phyloP scores from a whole-genome alignment of 2,329 filamentous ascomycete species.

The Albifimbria verrucaria region DNA sequence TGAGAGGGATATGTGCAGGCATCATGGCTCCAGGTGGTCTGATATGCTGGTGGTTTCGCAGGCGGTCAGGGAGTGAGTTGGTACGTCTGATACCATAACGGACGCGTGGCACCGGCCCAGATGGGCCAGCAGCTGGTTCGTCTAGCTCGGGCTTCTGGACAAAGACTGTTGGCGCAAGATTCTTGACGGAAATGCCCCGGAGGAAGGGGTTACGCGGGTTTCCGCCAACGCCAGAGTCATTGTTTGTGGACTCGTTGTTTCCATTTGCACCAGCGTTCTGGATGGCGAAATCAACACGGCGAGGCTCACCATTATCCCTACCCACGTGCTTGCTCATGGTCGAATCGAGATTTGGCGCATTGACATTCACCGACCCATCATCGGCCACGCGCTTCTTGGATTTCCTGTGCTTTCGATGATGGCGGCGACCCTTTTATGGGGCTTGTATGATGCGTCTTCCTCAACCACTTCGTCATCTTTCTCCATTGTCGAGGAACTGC shows the following conservation, averaged over 20 bases:
- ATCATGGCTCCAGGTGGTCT: slow-evolving; percentile 49
- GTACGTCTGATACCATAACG: slow-evolving; percentile 67
- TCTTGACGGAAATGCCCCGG: slow-evolving; percentile 61
- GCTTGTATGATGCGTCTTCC: slow-evolving; percentile 37
- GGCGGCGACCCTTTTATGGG: slow-evolving; percentile 31
- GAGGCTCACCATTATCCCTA: slow-evolving; percentile 38
- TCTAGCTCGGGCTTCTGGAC: slow-evolving; percentile 37
- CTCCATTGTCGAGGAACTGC: slow-evolving; percentile 29
- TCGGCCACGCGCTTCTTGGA: slow-evolving; percentile 36
- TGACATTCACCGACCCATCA: slow-evolving; percentile 20
- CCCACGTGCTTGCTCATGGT: slow-evolving; percentile 14
- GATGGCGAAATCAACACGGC: slow-evolving; percentile 58
- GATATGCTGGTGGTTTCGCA: slow-evolving; percentile 42
- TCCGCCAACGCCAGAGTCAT: slow-evolving; percentile 15
- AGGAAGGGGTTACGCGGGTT: slow-evolving; percentile 46
- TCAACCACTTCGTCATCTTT: slow-evolving; percentile 42
- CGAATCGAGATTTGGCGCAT: slow-evolving; percentile 28
- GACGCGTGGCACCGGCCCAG: slow-evolving; percentile 52
- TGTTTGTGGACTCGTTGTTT: slow-evolving; percentile 6
- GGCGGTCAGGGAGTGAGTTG: slow-evolving; percentile 69
- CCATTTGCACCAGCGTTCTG: slow-evolving; percentile 25
- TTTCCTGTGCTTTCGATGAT: slow-evolving; percentile 37
- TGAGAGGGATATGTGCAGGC: slow-evolving; percentile 42
- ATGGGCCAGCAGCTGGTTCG: slow-evolving; percentile 21
- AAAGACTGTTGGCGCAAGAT: slow-evolving; percentile 71